Percentiles rank a stretch among this genome's conserved stretches.
Evolutionary conservation across 2,329 filamentous ascomycete genomes (phyloP).

Genomic region (Curvularia spicifera): DNA sequence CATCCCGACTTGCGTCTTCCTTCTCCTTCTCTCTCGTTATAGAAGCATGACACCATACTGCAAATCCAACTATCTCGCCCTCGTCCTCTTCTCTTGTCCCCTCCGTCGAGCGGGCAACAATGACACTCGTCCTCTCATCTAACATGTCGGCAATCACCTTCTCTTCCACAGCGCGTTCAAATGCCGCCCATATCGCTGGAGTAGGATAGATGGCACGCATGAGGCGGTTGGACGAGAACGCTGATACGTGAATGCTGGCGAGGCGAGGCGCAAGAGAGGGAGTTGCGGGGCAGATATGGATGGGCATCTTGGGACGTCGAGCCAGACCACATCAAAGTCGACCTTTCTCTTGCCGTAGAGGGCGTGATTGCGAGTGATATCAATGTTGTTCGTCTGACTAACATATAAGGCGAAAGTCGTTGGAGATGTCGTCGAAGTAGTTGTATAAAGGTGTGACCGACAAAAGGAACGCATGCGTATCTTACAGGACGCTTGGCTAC

Average conservation of each 20-base stretch:
- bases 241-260: conserved; percentile 11
- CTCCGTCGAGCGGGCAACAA: conserved; percentile 1
- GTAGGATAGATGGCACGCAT: conserved; percentile 17
- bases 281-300: conserved; percentile 6
- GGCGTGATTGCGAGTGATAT: not conserved
- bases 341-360: not conserved
- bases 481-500: not conserved
- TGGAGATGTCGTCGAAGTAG: not conserved
- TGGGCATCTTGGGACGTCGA: not conserved
- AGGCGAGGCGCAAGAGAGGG: conserved; percentile 5
- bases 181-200: conserved; percentile 9
- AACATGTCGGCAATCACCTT: conserved; percentile 12
- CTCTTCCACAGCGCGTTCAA: conserved; percentile 9
- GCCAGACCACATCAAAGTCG: not conserved
- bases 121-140: conserved; percentile 10
- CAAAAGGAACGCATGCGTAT: not conserved
- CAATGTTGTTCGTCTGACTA: not conserved
- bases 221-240: conserved; percentile 14
- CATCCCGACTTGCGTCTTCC: not conserved
- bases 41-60: conserved; percentile 12
- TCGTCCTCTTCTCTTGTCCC: not conserved
- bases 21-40: not conserved
- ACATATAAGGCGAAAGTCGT: not conserved
- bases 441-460: not conserved
- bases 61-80: conserved; percentile 10